Base-by-base conservation (phyloP, 2,329 filamentous ascomycete genomes). In the Fusarium sp. region DNA sequence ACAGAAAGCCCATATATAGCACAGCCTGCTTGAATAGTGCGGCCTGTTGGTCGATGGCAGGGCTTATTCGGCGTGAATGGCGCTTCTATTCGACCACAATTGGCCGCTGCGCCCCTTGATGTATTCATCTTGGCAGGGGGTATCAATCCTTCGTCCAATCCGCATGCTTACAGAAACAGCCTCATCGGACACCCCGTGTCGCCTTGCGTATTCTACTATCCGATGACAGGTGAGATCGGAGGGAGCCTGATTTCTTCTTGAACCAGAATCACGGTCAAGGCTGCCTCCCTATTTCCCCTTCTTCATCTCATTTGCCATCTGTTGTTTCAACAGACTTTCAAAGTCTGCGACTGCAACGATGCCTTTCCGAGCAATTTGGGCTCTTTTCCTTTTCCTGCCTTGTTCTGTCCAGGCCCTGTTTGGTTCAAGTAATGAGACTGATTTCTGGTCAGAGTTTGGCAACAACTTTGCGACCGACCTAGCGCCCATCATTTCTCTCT, bases 401-500 rank as follows among this genome's bases (percentile, higher is more conserved):
- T 54, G 8, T 11, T 33, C 10, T n/a, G 50, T 20, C 9, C 27
- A n/a, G 11, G 50, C 29, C 13, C 29, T 54, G 11, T 54, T 54
- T 20, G 29, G 29, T 14, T n/a, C 18, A n/a, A 54, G 50, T 2
- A 39, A 39, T 8, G 56, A 58, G 20, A 54, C 50, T 16, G 56
- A 27, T 37, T 35, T 37, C 56, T 58, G 56, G 56, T 8, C 18
- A 22, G 56, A 58, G 14, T 58, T 58, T 39, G 35, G 27, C 33
- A 58, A 58, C 14, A 58, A 58, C 35, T 58, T 58, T n/a, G 56
- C 56, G 20, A 58, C 56, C 9, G 56, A 58, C 16, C 56, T 58
- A 11, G 56, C 56, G 14, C 56, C 33, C 5, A 39, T 58, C n/a
- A 58, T 58, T 7, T 24, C 35, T 13, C 56, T 58, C 16, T 58